A percentile compares a stretch with the other conserved stretches of the same genome.
Evolutionary conservation across 1,284 basidiomycete species (phyloP).

Genomic region (Rhizopogon hawkerae): DNA sequence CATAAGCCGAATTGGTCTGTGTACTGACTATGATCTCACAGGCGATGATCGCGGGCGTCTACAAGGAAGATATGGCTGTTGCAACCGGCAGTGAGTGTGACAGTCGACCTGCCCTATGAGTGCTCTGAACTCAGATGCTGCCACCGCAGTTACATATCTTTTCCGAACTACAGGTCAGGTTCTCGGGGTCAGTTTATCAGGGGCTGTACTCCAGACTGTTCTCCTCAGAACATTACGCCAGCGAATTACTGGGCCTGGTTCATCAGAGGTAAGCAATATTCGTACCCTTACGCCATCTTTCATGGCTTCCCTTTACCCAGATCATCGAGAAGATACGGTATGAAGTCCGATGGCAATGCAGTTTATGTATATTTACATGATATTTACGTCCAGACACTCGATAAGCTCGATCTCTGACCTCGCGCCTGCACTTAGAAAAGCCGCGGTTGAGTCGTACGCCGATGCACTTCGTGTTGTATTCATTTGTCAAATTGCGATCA

Average conservation of each 20-base stretch:
- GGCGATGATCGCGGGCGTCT: conserved; percentile 80
- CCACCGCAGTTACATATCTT: conserved; percentile 69
- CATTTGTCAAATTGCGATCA: conserved; percentile 62
- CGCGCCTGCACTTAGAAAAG: conserved; percentile 48
- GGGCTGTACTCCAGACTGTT: conserved; percentile 72
- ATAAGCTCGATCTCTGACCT: conserved; percentile 73
- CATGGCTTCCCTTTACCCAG: conserved; percentile 32
- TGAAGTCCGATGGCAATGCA: conserved; percentile 15
- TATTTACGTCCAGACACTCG: conserved; percentile 52
- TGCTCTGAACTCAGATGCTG: conserved; percentile 3
- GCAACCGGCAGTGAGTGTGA: conserved; percentile 75
- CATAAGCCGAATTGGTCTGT: background rate
- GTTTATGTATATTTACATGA: conserved; percentile 11
- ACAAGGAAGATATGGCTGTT: conserved; percentile 75
- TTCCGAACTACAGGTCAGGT: conserved; percentile 90
- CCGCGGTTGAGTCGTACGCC: conserved; percentile 78
- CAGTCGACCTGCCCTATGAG: conserved; percentile 1
- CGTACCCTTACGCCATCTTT: conserved; percentile 10
- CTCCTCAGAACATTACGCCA: conserved; percentile 58
- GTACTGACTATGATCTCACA: conserved; percentile 23
- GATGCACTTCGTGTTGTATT: conserved; percentile 82
- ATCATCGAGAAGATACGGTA: conserved; percentile 66
- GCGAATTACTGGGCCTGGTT: conserved; percentile 67
- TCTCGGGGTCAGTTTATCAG: conserved; percentile 78
- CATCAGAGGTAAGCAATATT: conserved; percentile 51